Evolutionary conservation across 768 basidiomycete species (phyloP).

Genomic region (Inosperma sp.): DNA sequence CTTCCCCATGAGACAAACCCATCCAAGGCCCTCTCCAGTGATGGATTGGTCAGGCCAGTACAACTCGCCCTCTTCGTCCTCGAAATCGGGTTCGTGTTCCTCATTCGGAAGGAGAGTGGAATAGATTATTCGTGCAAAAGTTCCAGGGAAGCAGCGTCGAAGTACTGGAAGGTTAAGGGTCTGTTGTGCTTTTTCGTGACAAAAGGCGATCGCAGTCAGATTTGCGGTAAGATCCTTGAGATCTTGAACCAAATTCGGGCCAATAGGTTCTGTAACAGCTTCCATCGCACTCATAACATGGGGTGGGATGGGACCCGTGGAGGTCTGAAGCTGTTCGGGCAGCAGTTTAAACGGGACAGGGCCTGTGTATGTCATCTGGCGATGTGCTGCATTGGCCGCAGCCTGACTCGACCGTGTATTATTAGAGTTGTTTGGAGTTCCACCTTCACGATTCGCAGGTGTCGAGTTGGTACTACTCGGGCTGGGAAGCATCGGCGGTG

Average conservation of each 20-base stretch:
- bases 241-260: conserved; percentile 37
- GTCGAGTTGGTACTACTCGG: conserved; percentile 74
- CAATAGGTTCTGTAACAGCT: conserved; percentile 41
- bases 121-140: conserved; percentile 68
- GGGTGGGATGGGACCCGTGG: conserved; percentile 36
- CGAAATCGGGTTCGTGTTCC: conserved; percentile 76
- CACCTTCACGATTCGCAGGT: conserved; percentile 56
- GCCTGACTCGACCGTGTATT: conserved; percentile 28
- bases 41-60: conserved; percentile 75
- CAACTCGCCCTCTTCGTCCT: conserved; percentile 83
- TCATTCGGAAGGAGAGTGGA: conserved; percentile 58
- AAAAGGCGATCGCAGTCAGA: conserved; percentile 39
- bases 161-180: conserved; percentile 62
- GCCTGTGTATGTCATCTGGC: conserved; percentile 28
- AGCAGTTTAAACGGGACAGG: conserved; percentile 37
- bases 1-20: conserved; percentile 85
- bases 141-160: conserved; percentile 68
- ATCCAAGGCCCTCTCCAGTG: conserved; percentile 74
- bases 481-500: conserved; percentile 76
- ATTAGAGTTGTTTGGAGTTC: conserved; percentile 47
- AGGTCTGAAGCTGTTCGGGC: conserved; percentile 34
- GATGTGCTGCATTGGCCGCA: conserved; percentile 29
- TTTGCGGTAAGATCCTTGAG: conserved; percentile 40
- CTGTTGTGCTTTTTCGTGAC: conserved; percentile 47
- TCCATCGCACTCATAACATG: conserved; percentile 42